A percentile compares a stretch with the other conserved stretches of the same genome.
Evolutionary conservation across 2,329 filamentous ascomycete species (phyloP).

Genomic region (Colletotrichum trifolii): DNA sequence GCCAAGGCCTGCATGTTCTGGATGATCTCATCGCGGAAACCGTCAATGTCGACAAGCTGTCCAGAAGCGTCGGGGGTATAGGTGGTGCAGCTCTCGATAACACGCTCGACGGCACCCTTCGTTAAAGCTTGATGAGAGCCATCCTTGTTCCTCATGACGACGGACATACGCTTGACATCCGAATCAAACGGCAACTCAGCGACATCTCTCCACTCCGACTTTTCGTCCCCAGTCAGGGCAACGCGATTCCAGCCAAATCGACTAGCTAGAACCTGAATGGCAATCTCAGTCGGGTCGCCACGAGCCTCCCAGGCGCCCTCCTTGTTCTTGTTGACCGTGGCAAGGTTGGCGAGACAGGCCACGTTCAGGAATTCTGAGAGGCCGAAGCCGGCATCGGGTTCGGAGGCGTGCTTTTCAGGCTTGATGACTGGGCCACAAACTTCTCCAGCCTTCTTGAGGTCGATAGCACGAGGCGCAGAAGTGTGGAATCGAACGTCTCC

Average conservation of each 20-base stretch:
- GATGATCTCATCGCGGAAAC: slow-evolving; percentile 65
- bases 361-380: slow-evolving; percentile 65
- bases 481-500: slow-evolving; percentile 52
- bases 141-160: slow-evolving; percentile 33
- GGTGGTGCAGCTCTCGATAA: slow-evolving; percentile 69
- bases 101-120: slow-evolving; percentile 75
- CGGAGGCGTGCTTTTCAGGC: no score
- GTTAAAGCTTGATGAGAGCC: slow-evolving; percentile 57
- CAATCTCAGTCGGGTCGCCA: slow-evolving; percentile 73
- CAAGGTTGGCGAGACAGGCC: slow-evolving; percentile 68
- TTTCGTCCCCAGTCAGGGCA: slow-evolving; percentile 51
- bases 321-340: slow-evolving; percentile 63
- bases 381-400: no score
- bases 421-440: slow-evolving; percentile 25
- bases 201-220: slow-evolving; percentile 60
- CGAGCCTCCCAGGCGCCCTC: slow-evolving; percentile 62
- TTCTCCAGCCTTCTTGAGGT: slow-evolving; percentile 27
- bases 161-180: slow-evolving; percentile 37
- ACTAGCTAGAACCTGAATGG: slow-evolving; percentile 73
- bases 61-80: slow-evolving; percentile 42
- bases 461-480: slow-evolving; percentile 14
- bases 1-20: slow-evolving; percentile 73
- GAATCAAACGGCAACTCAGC: slow-evolving; percentile 55
- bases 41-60: slow-evolving; percentile 55
- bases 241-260: slow-evolving; percentile 68